Percentiles rank a stretch among this genome's conserved stretches.
These are phyloP conservation scores for Xylariaceae sp. DNA, from an alignment of 2,329 filamentous ascomycete species.

Conservation along the genomic window DNA sequence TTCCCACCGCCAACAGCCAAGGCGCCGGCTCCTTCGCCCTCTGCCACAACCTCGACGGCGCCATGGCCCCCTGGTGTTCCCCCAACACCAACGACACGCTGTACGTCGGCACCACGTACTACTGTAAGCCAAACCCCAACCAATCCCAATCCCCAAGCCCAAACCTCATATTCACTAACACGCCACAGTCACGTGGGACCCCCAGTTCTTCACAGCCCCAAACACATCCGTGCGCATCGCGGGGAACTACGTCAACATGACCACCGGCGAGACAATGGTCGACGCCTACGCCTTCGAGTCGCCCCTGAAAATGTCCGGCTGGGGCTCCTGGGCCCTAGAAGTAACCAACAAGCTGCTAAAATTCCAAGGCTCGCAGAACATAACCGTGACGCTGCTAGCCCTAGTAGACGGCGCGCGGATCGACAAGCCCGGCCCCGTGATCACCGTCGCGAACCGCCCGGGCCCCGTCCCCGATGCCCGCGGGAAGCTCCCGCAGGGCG, in stretches of 20 bases:
- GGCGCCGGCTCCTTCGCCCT: constrained; percentile 46
- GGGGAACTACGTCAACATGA: constrained; percentile 32
- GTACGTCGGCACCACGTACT: constrained; percentile 46
- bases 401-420: constrained; percentile 34
- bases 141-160: too few relatives aligned
- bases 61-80: constrained; percentile 49
- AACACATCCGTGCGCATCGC: constrained; percentile 36
- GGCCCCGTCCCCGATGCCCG: constrained; percentile 29
- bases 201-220: constrained; percentile 46
- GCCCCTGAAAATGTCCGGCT: constrained; percentile 36
- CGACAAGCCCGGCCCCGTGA: constrained; percentile 38
- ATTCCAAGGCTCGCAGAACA: constrained; percentile 41
- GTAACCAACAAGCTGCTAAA: constrained; percentile 39
- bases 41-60: constrained; percentile 47
- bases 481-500: constrained; percentile 35
- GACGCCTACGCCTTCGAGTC: constrained; percentile 38
- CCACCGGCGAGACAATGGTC: constrained; percentile 32
- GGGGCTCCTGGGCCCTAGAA: constrained; percentile 48
- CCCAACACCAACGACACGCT: constrained; percentile 44
- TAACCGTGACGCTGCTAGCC: constrained; percentile 45
- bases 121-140: constrained; percentile 41
- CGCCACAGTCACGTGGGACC: constrained; percentile 54
- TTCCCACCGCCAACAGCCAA: constrained; percentile 40
- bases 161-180: too few relatives aligned
- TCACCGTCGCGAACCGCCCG: constrained; percentile 39